Evolutionary conservation across 371 early-diverging fungal species (phyloP), one percentile per base, ranked within the genome.

Genomic region (Blakeslea trispora): DNA sequence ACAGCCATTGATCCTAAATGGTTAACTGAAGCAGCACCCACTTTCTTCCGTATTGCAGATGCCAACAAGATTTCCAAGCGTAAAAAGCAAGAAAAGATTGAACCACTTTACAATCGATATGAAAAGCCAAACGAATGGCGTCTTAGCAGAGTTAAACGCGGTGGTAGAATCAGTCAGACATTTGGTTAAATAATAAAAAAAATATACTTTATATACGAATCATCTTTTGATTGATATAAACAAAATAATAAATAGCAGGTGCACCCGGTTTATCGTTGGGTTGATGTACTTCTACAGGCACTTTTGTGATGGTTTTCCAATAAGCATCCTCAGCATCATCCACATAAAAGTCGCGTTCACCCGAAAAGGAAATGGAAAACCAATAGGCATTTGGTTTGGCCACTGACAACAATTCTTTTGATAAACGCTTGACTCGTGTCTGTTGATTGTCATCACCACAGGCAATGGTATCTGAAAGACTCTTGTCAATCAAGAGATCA

Each of bases 1-100:
- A 90, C 95, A 13, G 91, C 95, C 2, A 92, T 99, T 53, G 97
- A 97, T 63, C 94, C 95, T 5, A 93, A 95, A 61, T 99, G 99
- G 99, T 79, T 99, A 40, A 89, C 93, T 11, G 98, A 99, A 71
- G 92, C 92, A 6, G 97, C 97, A 3, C 99, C 99, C 24, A 95
- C 91, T 8, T 98, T 96, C 81, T 98, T 96, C 84, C 88, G 89
- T 66, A 82, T 88, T 24, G 93, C 94, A 9, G 97, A 97, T 70
- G 88, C 92, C 1, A 91, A 91, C 75, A 91, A 89, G 72, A 91
- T 98, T 22, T 89, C 89, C 24, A 92, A 94, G 52, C 90, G 95
- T 56, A 97, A 98, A 81, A 82, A 91, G 59, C 85, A 91, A 59
- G 98, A 98, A 77, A 90, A 84, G 55, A 77, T 95, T 59, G 93